Base-by-base conservation (phyloP, 2,329 filamentous ascomycete species). In the Epichloe coenophiala region DNA sequence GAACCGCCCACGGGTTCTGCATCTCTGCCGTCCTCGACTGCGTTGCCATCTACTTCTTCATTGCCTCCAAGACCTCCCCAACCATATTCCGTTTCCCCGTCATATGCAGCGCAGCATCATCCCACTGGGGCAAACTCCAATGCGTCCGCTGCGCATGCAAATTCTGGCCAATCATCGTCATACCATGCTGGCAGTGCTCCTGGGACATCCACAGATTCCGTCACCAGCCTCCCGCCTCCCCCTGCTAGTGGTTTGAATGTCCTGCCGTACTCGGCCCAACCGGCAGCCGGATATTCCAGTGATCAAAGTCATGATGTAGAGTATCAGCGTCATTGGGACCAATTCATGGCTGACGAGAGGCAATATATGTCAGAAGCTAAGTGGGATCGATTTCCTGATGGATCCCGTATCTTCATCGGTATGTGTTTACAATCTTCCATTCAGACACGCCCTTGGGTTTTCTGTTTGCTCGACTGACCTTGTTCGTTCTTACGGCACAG, bases 371-470 rank as follows among this genome's bases (percentile, higher is more conserved):
- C 80, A 0, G 85, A 90, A 60, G 86, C 83, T 33, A 81, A 85
- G 59, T 91, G 86, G 86, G 85, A 90, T 59, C 78, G 81, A 55
- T 91, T 91, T 60, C 86, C 87, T 0, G 74, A 81, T 48, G 84
- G 83, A 4, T 89, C 86, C 17, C 76, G 87, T 53, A 75, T 93
- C 48, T 91, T 91, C 62, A 87, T 93, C 63, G 87, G 86, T 88
- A 74, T 63, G 77, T 61, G 45, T 15, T 11, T 9, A 23, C 33
- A 54, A 53, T 6, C 19, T 15, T n/a, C 9, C 54, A 52, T 51
- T 55, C 54, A 5, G 21, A 40, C 5, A 42, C 31, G 31, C 31
- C 31, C 31, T 31, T 3, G 31, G 3, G 31, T 31, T 35, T 11
- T 40, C 11, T 6, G 31, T 42, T 43, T 12, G 12, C 12, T 43